Base-by-base conservation (phyloP, 192 early-diverging fungal genomes). In the Bifiguratus adelaidae region DNA sequence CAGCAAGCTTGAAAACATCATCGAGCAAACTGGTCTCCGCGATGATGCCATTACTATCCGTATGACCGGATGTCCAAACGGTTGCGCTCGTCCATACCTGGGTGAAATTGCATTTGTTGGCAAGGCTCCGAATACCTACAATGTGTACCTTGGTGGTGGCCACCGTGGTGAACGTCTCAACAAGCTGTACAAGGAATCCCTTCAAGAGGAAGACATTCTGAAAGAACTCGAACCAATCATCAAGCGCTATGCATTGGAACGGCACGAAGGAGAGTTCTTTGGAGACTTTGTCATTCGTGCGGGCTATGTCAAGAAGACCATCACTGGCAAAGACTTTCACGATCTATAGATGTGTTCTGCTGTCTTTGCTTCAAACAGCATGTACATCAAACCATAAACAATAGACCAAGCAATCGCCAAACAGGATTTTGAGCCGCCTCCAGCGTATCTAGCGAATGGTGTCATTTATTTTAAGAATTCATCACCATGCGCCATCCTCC, bases 41-140 rank as follows among this genome's bases (percentile, higher is more conserved):
- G 64, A 89, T 26, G 88, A 97, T 58, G 86, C 88, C 41, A 89
- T 97, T 54, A 86, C 86, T 18, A 89, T 97, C 51, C 79, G 94
- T 51, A 97, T 97, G 94, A 97, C 94, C 0, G 93, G 93, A 43
- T 97, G 93, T 58, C 93, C 93, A n/a, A 97, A 97, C 63, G 91
- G 91, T 53, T 97, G 93, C 55, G 93, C 93, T 3, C 73, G 93
- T 18, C 93, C 93, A 7, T 88, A 89, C 56, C 78, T 92, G 44
- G 91, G 89, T 32, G 93, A 97, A 63, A 86, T 97, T 53, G 93
- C 86, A 2, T 91, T 93, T 52, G 82, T 97, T 15, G 93, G 93
- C 47, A 97, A 97, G 64, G 93, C 93, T 4, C 85, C 86, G 19
- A 89, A 89, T 19, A 77, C 89, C 8, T 97, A 97, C 68, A 97